These are phyloP conservation scores for Fusarium miscanthi DNA, from an alignment of 2,329 filamentous ascomycete species.

Conservation along the genomic window DNA sequence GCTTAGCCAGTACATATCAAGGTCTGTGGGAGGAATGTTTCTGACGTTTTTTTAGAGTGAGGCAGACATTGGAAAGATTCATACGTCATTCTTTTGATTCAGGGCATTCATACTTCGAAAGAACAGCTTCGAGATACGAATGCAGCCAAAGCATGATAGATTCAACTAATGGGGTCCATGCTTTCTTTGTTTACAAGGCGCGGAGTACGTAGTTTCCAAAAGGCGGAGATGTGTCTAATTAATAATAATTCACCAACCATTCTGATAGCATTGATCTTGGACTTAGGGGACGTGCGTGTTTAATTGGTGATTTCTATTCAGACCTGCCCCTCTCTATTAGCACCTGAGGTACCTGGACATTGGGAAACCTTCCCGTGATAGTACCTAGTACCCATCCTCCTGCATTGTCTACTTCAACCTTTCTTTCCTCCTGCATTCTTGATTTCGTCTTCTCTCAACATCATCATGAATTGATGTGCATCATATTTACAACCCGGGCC, in stretches of 20 bases:
- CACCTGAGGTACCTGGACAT: neutral
- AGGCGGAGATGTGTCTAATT: neutral
- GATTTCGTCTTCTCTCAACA: neutral
- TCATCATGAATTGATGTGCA: constrained; percentile 1
- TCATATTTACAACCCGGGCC: neutral
- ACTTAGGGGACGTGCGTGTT: constrained; percentile 7
- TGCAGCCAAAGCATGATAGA: neutral
- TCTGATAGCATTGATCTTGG: constrained; percentile 15
- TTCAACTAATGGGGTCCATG: neutral
- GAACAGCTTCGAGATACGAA: neutral
- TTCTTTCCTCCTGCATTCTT: neutral
- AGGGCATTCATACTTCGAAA: neutral
- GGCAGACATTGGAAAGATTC: neutral
- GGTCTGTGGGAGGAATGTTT: neutral
- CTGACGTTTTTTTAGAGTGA: neutral
- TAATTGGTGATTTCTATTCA: constrained; percentile 20
- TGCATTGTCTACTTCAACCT: constrained; percentile 1
- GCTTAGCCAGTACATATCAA: neutral
- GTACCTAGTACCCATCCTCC: neutral
- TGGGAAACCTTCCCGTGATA: neutral
- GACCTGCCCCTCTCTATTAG: constrained; percentile 1
- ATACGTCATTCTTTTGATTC: neutral
- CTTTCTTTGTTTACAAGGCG: neutral
- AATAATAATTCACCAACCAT: neutral
- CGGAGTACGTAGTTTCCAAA: neutral